Evolutionary conservation across 75 land plant species (phyloP), one percentile per base, ranked within the genome.

Genomic region (Cupressus sempervirens): DNA sequence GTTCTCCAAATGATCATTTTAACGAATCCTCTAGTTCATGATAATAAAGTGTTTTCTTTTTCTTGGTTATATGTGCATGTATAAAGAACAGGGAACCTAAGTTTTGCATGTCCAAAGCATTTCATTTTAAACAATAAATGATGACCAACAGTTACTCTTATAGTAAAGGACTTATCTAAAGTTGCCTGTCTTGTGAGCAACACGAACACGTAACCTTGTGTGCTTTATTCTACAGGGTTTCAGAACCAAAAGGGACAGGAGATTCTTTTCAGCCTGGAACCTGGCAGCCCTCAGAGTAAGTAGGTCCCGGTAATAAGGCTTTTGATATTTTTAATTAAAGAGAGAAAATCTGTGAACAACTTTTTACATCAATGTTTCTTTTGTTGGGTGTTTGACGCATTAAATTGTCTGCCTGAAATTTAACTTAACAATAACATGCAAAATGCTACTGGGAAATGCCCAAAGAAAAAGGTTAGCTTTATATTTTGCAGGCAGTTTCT

Each of bases 281-380:
- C 81, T 79, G 81, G 81, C 81, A 79, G 81, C 81, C 81, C 81
- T 41, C 48, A 2, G 81, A 79, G 48, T 79, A n/a, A 79, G 48
- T 45, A n/a, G 67, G 10, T 79, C 7, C 20, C 32, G 13, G 30
- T 30, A 9, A 70, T 32, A 70, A 32, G 35, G 32, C 13, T 70
- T 70, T 70, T 30, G 35, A 30, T 70, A 32, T 32, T 70, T 32
- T 70, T 30, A 32, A 70, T 70, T 70, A 70, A 70, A 70, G 35
- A 32, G 32, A 70, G 35, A 4, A 70, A 30, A 32, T 70, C 29
- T 7, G 23, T 76, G 6, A 26, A 41, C 80, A 18, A 14, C 43
- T 23, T 16, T 26, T 38, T 41, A 18, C 7, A 76, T 41, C 41
- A 18, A 41, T 34, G 20, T 76, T 38, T 14, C 80, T 36, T 35